phyloP scores from a whole-genome alignment of 768 basidiomycete genomes.

The Mycena sanguinolenta region DNA sequence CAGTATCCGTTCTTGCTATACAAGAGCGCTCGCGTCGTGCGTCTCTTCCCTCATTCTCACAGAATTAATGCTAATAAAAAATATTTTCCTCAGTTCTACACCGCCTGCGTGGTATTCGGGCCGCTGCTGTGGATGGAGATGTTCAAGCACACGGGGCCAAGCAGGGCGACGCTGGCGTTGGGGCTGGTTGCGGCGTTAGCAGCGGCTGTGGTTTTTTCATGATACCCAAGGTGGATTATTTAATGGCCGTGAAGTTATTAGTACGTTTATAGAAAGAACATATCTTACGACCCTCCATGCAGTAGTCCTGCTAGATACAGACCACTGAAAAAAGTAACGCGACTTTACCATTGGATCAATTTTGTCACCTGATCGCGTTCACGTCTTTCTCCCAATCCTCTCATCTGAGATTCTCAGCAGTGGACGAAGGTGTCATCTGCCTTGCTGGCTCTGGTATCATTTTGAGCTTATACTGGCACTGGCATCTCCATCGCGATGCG shows the following conservation, averaged over 20 bases:
- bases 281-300: background rate
- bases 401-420: no score
- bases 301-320: no score
- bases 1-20: slow-evolving; percentile 79
- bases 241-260: background rate
- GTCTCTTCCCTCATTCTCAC: slow-evolving; percentile 47
- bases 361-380: slow-evolving; percentile 9
- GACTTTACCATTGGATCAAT: background rate
- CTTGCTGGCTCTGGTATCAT: no score
- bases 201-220: slow-evolving; percentile 8
- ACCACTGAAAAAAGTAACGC: no score
- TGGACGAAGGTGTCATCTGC: no score
- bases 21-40: slow-evolving; percentile 77
- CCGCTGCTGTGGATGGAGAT: slow-evolving; percentile 93
- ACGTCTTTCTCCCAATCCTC: no score
- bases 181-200: background rate
- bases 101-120: slow-evolving; percentile 89
- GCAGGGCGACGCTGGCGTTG: slow-evolving; percentile 19
- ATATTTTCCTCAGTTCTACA: slow-evolving; percentile 85
- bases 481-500: no score
- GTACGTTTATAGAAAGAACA: no score
- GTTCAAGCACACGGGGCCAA: slow-evolving; percentile 29
- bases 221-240: background rate
- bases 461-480: no score
- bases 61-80: background rate